Conservation (phyloP, 2,329 filamentous ascomycete genomes). For the Fusarium piperis region DNA sequence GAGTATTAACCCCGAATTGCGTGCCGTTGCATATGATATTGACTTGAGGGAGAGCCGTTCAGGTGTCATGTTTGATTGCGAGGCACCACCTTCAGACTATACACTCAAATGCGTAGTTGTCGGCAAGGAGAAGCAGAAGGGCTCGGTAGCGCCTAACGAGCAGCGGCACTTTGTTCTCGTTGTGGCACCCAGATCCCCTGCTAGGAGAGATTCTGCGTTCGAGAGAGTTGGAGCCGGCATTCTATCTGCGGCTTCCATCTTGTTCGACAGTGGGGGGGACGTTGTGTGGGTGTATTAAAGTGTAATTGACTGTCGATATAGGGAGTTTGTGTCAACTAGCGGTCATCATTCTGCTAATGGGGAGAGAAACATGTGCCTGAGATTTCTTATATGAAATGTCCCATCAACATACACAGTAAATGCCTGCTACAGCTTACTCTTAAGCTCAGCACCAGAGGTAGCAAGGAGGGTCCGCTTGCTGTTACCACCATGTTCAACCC, state of each 20-base stretch:
- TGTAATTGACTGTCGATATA: too few species aligned
- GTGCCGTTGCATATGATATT: neutral
- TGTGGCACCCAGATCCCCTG: neutral
- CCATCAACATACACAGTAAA: too few species aligned
- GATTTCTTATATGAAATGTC: too few species aligned
- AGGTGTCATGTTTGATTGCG: neutral
- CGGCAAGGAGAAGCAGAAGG: neutral
- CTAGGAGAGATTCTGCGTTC: neutral
- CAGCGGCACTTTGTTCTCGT: neutral
- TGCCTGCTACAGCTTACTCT: slow-evolving; percentile 10
- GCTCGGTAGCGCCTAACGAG: neutral
- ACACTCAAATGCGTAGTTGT: neutral
- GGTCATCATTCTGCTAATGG: too few species aligned
- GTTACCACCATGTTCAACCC: slow-evolving; percentile 53
- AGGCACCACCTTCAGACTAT: neutral
- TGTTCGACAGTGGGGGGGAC: too few species aligned
- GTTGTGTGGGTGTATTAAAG: too few species aligned
- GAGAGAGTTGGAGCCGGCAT: neutral
- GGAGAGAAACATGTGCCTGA: too few species aligned
- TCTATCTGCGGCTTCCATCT: neutral
- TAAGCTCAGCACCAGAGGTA: slow-evolving; percentile 49
- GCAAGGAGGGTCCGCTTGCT: slow-evolving; percentile 54
- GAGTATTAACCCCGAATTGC: neutral
- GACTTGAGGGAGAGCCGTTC: neutral
- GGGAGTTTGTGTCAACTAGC: too few species aligned